A percentile compares a stretch with the other conserved stretches of the same genome.
phyloP scores from a whole-genome alignment of 2,329 filamentous ascomycete genomes.

The Pyrenophora graminea region DNA sequence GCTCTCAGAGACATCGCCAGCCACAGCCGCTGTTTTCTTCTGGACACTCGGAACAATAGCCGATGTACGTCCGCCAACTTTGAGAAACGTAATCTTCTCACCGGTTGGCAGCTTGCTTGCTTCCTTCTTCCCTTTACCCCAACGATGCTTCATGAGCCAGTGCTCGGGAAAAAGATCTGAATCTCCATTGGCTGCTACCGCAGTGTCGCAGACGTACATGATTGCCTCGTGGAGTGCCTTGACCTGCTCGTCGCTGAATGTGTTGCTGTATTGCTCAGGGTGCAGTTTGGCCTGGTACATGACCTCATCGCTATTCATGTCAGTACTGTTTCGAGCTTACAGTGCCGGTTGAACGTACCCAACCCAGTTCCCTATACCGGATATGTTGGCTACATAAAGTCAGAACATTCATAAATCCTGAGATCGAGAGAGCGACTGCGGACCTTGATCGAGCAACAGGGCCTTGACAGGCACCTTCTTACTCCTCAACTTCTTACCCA shows the following conservation, averaged over 20 bases:
- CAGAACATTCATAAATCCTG: background rate
- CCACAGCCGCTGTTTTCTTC: slow-evolving; percentile 72
- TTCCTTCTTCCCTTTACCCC: slow-evolving; percentile 84
- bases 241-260: slow-evolving; percentile 73
- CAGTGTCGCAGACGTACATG: slow-evolving; percentile 76
- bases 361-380: slow-evolving; percentile 96
- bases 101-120: slow-evolving; percentile 75
- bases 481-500: slow-evolving; percentile 69
- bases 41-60: slow-evolving; percentile 85
- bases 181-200: slow-evolving; percentile 78
- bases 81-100: slow-evolving; percentile 82
- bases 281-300: slow-evolving; percentile 87
- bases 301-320: slow-evolving; percentile 70
- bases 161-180: slow-evolving; percentile 81
- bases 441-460: slow-evolving; percentile 76
- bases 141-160: slow-evolving; percentile 85
- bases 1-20: slow-evolving; percentile 56
- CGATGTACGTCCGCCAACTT: slow-evolving; percentile 87
- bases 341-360: slow-evolving; percentile 54
- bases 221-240: slow-evolving; percentile 72
- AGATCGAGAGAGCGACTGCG: background rate
- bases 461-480: slow-evolving; percentile 90
- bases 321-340: background rate
- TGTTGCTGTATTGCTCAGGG: slow-evolving; percentile 90
- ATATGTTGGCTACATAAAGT: slow-evolving; percentile 65